Conservation (phyloP, 2,329 filamentous ascomycete genomes). For the Gyromitra esculenta region DNA sequence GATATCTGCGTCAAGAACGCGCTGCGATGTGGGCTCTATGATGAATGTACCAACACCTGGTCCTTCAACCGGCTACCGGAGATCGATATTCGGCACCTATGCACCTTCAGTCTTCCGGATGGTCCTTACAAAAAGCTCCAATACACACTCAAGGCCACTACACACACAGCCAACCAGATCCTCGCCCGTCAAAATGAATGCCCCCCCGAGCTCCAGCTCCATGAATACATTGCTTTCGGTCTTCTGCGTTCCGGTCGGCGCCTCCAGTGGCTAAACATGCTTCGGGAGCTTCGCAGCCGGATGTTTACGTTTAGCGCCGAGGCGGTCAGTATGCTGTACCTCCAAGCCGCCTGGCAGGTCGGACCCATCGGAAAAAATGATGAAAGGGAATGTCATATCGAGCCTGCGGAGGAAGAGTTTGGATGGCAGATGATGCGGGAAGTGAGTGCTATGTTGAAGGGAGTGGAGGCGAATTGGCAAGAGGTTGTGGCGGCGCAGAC, state of each 20-base stretch:
- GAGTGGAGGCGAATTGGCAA: constrained; percentile 66
- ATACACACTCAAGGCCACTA: constrained; percentile 52
- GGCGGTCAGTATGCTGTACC: constrained; percentile 64
- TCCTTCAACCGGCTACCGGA: constrained; percentile 34
- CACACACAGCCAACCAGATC: constrained; percentile 64
- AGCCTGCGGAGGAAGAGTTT: constrained; percentile 57
- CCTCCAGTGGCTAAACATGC: constrained; percentile 69
- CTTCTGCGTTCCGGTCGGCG: constrained; percentile 64
- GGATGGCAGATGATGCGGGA: constrained; percentile 58
- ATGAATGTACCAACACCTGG: constrained; percentile 53
- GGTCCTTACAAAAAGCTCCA: constrained; percentile 57
- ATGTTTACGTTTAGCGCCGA: constrained; percentile 65
- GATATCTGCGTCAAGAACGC: constrained; percentile 65
- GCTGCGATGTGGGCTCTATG: constrained; percentile 61
- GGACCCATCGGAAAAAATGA: constrained; percentile 59
- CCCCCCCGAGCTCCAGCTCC: constrained; percentile 64
- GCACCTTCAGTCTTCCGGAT: constrained; percentile 62
- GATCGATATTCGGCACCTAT: constrained; percentile 56
- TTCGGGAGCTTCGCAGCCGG: constrained; percentile 64
- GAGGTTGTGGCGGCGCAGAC: constrained; percentile 50
- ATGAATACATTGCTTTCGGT: constrained; percentile 67
- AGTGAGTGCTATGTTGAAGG: constrained; percentile 58
- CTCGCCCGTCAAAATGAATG: constrained; percentile 66
- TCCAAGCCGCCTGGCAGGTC: constrained; percentile 65
- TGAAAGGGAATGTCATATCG: constrained; percentile 55